Evolutionary conservation across 352 stramenopile species (phyloP).

Genomic region (Phytopythium boreale): DNA sequence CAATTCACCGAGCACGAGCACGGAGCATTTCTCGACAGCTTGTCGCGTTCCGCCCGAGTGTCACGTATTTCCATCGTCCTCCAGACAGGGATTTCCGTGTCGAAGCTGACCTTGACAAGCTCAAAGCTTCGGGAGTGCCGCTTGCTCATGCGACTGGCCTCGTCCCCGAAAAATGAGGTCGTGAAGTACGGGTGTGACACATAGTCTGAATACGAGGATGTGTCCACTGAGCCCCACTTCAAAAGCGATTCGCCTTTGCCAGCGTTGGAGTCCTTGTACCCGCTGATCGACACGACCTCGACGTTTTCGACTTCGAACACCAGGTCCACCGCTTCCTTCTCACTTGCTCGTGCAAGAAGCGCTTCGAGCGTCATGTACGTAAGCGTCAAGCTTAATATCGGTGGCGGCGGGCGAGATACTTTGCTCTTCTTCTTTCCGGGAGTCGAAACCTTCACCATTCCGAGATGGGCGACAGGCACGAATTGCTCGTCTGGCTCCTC

Average conservation of each 20-base stretch:
- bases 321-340: conserved; percentile 35
- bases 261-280: conserved; percentile 20
- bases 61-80: conserved; percentile 36
- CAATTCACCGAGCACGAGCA: conserved; percentile 41
- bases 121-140: conserved; percentile 59
- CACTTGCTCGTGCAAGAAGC: conserved; percentile 26
- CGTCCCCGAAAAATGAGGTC: conserved; percentile 62
- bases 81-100: conserved; percentile 64
- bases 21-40: conserved; percentile 10
- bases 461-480: conserved; percentile 80
- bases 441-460: conserved; percentile 62
- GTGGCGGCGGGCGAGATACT: conserved; percentile 51
- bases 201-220: conserved; percentile 38
- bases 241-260: conserved; percentile 33
- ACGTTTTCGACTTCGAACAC: conserved; percentile 75
- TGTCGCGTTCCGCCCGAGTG: conserved; percentile 3
- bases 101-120: conserved; percentile 64
- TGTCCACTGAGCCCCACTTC: conserved; percentile 44
- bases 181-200: conserved; percentile 79
- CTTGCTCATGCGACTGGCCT: conserved; percentile 40
- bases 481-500: conserved; percentile 45
- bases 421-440: conserved; percentile 39
- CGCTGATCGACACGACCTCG: conserved; percentile 36
- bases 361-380: conserved; percentile 54
- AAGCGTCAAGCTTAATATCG: conserved; percentile 50